Evolutionary conservation across 768 basidiomycete genomes (phyloP).

Genomic region (Epithele typhae): DNA sequence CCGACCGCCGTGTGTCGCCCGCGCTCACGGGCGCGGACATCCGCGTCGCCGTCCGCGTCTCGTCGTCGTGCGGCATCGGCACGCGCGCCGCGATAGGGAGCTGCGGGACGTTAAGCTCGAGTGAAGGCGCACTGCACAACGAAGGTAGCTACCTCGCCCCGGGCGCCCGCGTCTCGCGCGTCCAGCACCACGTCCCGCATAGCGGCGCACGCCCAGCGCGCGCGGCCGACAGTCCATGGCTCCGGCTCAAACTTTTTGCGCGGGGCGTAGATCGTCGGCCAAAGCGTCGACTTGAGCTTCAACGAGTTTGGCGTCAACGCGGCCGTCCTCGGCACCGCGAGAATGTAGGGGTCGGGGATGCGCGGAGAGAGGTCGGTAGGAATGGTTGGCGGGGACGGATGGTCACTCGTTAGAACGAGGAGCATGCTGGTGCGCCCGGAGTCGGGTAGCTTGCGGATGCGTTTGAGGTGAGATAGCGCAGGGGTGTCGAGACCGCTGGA

Average conservation of each 20-base stretch:
- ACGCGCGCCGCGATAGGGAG: conserved; percentile 75
- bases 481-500: conserved; percentile 54
- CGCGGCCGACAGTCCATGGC: conserved; percentile 60
- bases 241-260: conserved; percentile 63
- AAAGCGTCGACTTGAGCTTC: conserved; percentile 62
- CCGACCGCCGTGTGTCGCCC: conserved; percentile 66
- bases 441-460: conserved; percentile 53
- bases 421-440: conserved; percentile 55
- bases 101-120: conserved; percentile 30
- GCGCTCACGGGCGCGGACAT: conserved; percentile 41
- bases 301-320: conserved; percentile 69
- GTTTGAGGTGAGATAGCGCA: conserved; percentile 70
- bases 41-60: conserved; percentile 13
- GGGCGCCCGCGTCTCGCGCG: conserved; percentile 40
- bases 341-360: conserved; percentile 49
- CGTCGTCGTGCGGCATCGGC: conserved; percentile 45
- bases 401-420: conserved; percentile 33
- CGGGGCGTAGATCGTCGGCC: conserved; percentile 81
- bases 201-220: conserved; percentile 74
- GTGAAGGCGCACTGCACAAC: neutral
- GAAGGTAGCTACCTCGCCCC: conserved; percentile 51
- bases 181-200: conserved; percentile 48
- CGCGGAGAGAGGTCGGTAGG: conserved; percentile 41
- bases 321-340: conserved; percentile 59
- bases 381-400: conserved; percentile 38